phyloP scores from a whole-genome alignment of 164 flowering plant genomes.

The Berberis vulgaris region DNA sequence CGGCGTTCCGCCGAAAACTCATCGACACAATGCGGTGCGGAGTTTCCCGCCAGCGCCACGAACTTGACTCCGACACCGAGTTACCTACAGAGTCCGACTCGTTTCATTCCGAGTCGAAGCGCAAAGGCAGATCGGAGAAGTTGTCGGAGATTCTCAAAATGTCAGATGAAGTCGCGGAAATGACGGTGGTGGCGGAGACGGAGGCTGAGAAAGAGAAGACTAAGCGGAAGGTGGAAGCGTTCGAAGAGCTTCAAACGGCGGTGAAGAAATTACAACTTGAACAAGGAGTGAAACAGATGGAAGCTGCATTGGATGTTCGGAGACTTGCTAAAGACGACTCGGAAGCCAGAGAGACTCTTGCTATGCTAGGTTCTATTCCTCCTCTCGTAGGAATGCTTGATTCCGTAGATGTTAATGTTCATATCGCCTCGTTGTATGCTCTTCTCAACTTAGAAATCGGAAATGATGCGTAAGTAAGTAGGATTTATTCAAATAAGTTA shows the following conservation, averaged over 20 bases:
- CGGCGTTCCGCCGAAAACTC: too few species aligned
- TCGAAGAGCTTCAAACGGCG: slow-evolving; percentile 50
- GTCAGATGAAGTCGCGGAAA: too few species aligned
- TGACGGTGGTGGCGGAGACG: too few species aligned
- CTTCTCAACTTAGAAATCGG: slow-evolving; percentile 80
- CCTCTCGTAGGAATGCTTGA: slow-evolving; percentile 75
- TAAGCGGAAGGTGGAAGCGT: slow-evolving; percentile 43
- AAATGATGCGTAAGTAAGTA: slow-evolving; percentile 49
- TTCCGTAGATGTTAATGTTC: slow-evolving; percentile 15
- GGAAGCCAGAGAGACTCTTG: slow-evolving; percentile 55
- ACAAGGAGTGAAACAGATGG: slow-evolving; percentile 18
- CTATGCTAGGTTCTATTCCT: slow-evolving; percentile 88
- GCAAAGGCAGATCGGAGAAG: too few species aligned
- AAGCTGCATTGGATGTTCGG: slow-evolving; percentile 44
- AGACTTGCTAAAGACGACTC: slow-evolving; percentile 61
- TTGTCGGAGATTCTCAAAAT: too few species aligned
- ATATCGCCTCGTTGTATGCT: slow-evolving; percentile 69
- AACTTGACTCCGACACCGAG: too few species aligned
- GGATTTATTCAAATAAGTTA: not conserved
- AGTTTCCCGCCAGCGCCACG: too few species aligned
- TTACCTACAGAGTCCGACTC: too few species aligned
- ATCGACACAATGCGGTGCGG: too few species aligned
- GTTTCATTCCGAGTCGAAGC: too few species aligned
- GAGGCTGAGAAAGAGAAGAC: slow-evolving; percentile 17
- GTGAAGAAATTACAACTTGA: slow-evolving; percentile 32